Percentiles rank a stretch among this genome's conserved stretches.
Evolutionary conservation across 2,329 filamentous ascomycete genomes (phyloP).

Genomic region (Fusarium sp.): DNA sequence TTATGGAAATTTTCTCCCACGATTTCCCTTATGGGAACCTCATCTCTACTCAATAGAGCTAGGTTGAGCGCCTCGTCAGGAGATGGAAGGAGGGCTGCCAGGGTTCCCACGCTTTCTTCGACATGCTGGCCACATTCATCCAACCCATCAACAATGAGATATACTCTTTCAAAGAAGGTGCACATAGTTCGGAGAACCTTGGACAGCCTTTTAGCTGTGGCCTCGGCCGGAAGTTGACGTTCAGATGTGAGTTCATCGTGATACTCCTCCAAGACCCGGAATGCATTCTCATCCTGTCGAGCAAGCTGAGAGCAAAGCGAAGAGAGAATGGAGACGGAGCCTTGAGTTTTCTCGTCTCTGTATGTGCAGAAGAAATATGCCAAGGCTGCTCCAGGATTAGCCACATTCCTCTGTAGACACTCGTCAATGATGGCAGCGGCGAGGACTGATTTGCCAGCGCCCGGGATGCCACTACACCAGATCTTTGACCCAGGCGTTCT

Average conservation of each 20-base stretch:
- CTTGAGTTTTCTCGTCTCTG: neutral
- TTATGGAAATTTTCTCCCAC: too few species aligned
- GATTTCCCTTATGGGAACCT: too few species aligned
- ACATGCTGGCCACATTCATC: too few species aligned
- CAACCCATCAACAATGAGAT: too few species aligned
- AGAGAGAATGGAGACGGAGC: neutral
- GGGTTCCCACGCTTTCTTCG: too few species aligned
- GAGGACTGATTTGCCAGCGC: conserved; percentile 17
- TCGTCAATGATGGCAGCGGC: conserved; percentile 3
- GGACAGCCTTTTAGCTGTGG: too few species aligned
- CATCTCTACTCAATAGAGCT: too few species aligned
- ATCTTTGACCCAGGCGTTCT: neutral
- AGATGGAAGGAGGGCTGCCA: too few species aligned
- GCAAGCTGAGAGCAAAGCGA: conserved; percentile 9
- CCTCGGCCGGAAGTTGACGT: neutral
- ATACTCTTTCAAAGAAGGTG: too few species aligned
- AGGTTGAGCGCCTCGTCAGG: too few species aligned
- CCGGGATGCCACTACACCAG: conserved; percentile 20
- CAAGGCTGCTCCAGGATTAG: neutral
- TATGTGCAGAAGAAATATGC: conserved; percentile 17
- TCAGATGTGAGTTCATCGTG: neutral
- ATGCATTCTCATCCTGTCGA: neutral
- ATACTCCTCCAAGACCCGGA: neutral
- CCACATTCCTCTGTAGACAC: neutral
- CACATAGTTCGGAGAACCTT: too few species aligned